These are phyloP conservation scores for Daldinia sp. DNA, from an alignment of 2,329 filamentous ascomycete genomes.

Conservation along the genomic window DNA sequence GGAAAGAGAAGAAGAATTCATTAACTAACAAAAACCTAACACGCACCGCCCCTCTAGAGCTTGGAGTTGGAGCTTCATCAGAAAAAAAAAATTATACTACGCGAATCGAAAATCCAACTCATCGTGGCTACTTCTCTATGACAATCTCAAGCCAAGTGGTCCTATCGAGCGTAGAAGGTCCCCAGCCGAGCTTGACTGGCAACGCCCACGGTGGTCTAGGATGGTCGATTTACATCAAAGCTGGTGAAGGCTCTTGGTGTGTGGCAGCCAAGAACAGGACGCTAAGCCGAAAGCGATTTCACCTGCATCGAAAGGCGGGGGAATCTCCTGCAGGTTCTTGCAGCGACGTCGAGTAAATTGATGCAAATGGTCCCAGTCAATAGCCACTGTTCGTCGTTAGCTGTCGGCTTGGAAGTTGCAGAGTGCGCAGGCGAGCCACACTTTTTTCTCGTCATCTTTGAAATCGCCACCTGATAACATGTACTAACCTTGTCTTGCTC, in stretches of 20 bases:
- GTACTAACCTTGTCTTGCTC: slow-evolving; percentile 36
- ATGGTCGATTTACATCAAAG: slow-evolving; percentile 36
- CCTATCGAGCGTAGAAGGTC: slow-evolving; percentile 28
- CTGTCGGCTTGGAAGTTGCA: slow-evolving; percentile 29
- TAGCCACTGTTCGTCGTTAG: slow-evolving; percentile 38
- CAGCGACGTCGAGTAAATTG: slow-evolving; percentile 39
- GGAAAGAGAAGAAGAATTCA: background rate
- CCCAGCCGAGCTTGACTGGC: slow-evolving; percentile 37
- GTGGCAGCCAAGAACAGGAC: slow-evolving; percentile 42
- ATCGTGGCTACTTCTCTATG: slow-evolving; percentile 19
- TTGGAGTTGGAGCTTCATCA: slow-evolving; percentile 13
- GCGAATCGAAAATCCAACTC: slow-evolving; percentile 24
- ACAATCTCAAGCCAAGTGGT: slow-evolving; percentile 36
- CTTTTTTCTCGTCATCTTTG: slow-evolving; percentile 30
- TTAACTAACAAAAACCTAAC: slow-evolving; percentile 18
- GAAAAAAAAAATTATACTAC: background rate
- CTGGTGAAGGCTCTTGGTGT: slow-evolving; percentile 28
- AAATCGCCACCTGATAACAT: slow-evolving; percentile 42
- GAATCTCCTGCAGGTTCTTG: slow-evolving; percentile 47
- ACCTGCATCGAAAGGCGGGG: slow-evolving; percentile 50
- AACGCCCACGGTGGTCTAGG: slow-evolving; percentile 38
- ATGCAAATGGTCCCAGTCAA: slow-evolving; percentile 43
- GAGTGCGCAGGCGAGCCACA: slow-evolving; percentile 42
- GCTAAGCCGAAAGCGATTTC: slow-evolving; percentile 49
- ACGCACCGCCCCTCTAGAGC: slow-evolving; percentile 11